phyloP scores from a whole-genome alignment of 2,329 filamentous ascomycete species.

The Sclerotinia nivalis region DNA sequence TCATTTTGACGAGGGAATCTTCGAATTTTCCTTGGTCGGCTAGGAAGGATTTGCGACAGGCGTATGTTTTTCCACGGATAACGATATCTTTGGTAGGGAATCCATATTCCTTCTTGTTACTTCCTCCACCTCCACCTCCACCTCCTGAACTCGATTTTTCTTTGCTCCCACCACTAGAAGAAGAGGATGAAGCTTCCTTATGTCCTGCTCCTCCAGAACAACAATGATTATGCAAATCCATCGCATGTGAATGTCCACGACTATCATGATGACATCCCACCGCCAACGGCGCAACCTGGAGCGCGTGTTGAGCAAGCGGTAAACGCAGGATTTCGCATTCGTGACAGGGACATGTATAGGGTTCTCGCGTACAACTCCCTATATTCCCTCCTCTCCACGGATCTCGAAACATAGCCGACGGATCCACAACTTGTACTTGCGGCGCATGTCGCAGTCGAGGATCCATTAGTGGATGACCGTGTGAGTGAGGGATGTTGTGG shows the following conservation, averaged over 20 bases:
- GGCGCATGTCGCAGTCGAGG: conserved; percentile 4
- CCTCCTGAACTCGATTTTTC: background rate
- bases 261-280: conserved; percentile 13
- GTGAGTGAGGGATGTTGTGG: background rate
- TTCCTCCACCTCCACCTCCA: background rate
- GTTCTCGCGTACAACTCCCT: background rate
- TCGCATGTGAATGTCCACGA: background rate
- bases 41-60: conserved; percentile 34
- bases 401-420: background rate
- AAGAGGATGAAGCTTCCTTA: background rate
- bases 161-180: background rate
- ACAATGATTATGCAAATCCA: conserved; percentile 21
- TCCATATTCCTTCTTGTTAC: conserved; percentile 23
- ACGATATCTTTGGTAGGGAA: conserved; percentile 37
- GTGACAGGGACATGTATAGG: conserved; percentile 5
- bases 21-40: conserved; percentile 36
- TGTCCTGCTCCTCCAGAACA: conserved; percentile 2
- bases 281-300: background rate
- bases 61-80: conserved; percentile 34
- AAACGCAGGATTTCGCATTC: conserved; percentile 7
- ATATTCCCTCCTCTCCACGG: background rate
- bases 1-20: conserved; percentile 31
- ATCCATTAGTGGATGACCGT: background rate
- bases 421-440: conserved; percentile 12
- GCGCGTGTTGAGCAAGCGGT: background rate